A percentile compares a stretch with the other conserved stretches of the same genome.
phyloP scores from a whole-genome alignment of 305 asterid species.

The Fraxinus xanthoxyloides region DNA sequence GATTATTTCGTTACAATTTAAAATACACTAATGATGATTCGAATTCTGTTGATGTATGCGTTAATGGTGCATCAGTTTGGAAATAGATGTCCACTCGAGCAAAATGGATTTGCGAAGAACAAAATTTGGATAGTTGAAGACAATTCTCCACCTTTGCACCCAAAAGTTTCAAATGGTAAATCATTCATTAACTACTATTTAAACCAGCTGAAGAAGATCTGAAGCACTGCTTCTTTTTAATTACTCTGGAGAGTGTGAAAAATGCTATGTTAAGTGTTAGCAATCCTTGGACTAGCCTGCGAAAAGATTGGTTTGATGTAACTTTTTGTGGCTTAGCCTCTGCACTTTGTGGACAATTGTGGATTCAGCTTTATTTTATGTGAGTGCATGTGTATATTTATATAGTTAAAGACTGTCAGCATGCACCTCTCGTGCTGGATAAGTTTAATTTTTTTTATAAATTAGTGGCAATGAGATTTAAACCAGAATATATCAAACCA shows the following conservation, averaged over 20 bases:
- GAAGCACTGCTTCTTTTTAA: constrained; percentile 22
- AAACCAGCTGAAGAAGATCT: constrained; percentile 85
- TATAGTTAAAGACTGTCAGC: not conserved
- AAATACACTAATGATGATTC: not conserved
- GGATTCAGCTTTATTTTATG: too few relatives aligned
- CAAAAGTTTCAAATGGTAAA: constrained; percentile 60
- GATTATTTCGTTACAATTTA: not conserved
- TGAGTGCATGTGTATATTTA: too few relatives aligned
- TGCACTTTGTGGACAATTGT: too few relatives aligned
- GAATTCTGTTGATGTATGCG: not conserved
- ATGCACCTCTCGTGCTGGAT: not conserved
- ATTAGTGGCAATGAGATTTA: not conserved
- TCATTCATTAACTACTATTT: constrained; percentile 74
- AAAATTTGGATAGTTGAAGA: constrained; percentile 72
- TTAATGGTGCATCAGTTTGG: constrained; percentile 51
- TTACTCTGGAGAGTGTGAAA: not conserved
- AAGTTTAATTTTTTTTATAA: not conserved
- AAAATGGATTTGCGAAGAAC: constrained; percentile 80
- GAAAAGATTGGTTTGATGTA: too few relatives aligned
- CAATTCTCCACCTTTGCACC: constrained; percentile 71
- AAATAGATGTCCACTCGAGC: constrained; percentile 65
- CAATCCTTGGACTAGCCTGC: not conserved
- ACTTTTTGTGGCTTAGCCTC: too few relatives aligned
- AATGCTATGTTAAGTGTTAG: not conserved
- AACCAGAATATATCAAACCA: not conserved